Conservation (phyloP, 2,329 filamentous ascomycete genomes). For the Thyridium curvatum region DNA sequence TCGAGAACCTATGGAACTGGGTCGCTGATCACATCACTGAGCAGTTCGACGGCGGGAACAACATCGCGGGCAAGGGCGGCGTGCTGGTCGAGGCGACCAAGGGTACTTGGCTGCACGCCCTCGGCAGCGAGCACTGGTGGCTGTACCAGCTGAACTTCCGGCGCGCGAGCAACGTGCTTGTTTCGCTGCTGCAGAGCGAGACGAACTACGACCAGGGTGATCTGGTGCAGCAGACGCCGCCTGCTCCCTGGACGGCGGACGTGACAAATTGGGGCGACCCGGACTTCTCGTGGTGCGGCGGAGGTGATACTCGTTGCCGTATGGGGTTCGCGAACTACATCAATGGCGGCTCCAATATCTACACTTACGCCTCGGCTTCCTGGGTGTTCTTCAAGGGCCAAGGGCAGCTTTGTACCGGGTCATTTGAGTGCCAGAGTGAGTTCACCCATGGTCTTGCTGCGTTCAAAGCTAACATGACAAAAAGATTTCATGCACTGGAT, state of each 20-base stretch:
- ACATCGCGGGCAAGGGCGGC: conserved; percentile 42
- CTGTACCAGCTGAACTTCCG: conserved; percentile 52
- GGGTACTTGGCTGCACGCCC: conserved; percentile 45
- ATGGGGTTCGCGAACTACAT: conserved; percentile 37
- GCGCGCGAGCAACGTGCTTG: conserved; percentile 40
- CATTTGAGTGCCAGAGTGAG: no score
- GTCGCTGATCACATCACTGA: conserved; percentile 43
- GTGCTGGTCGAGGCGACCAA: conserved; percentile 35
- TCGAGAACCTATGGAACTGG: conserved; percentile 51
- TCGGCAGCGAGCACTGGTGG: conserved; percentile 49
- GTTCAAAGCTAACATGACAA: no score
- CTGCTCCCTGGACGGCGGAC: conserved; percentile 31
- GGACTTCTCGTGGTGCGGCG: conserved; percentile 31
- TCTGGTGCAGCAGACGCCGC: conserved; percentile 22
- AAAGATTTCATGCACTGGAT: conserved; percentile 32
- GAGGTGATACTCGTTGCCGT: conserved; percentile 27
- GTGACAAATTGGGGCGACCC: conserved; percentile 31
- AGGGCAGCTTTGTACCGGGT: no score
- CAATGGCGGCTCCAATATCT: conserved; percentile 32
- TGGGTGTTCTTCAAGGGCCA: conserved; percentile 35
- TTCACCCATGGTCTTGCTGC: not conserved
- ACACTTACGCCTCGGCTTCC: conserved; percentile 33
- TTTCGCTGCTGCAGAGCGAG: conserved; percentile 46
- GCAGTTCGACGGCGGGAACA: conserved; percentile 38
- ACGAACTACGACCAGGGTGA: conserved; percentile 41